A percentile compares a stretch with the other conserved stretches of the same genome.
These are phyloP conservation scores for Talaromyces verruculosus DNA, from an alignment of 2,329 filamentous ascomycete genomes.

Conservation along the genomic window DNA sequence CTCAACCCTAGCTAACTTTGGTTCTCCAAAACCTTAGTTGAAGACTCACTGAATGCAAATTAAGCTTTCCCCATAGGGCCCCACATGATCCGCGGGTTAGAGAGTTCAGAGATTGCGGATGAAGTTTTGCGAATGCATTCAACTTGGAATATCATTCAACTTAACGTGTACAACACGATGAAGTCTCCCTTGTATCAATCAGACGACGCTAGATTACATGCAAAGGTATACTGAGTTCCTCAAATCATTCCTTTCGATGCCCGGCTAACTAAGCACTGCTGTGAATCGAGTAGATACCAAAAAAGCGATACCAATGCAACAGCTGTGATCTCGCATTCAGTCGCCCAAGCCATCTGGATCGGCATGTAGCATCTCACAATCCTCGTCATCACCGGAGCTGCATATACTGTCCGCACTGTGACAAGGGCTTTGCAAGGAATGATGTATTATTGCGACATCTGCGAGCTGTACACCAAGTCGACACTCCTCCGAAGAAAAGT, in stretches of 20 bases:
- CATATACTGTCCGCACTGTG: slow-evolving; percentile 6
- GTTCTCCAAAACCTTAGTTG: neutral
- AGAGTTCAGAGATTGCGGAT: neutral
- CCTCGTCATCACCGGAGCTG: slow-evolving; percentile 1
- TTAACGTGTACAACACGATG: neutral
- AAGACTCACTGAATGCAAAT: neutral
- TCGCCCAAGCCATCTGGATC: slow-evolving; percentile 14
- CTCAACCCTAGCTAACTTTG: neutral
- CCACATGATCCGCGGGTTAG: neutral
- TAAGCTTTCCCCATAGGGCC: neutral
- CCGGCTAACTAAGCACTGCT: neutral
- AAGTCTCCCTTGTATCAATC: neutral
- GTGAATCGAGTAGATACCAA: neutral
- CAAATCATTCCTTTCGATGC: neutral
- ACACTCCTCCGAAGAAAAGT: slow-evolving; percentile 7
- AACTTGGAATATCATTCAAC: neutral
- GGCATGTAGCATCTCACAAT: slow-evolving; percentile 12
- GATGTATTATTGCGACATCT: slow-evolving; percentile 17
- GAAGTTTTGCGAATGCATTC: neutral
- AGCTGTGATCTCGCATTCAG: slow-evolving; percentile 8
- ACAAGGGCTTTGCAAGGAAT: slow-evolving; percentile 12
- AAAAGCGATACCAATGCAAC: slow-evolving; percentile 13
- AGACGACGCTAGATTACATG: neutral
- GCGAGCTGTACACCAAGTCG: slow-evolving; percentile 10
- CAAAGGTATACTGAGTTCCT: neutral